phyloP scores from a whole-genome alignment of 2,329 filamentous ascomycete genomes.

The Cordyceps javanica region DNA sequence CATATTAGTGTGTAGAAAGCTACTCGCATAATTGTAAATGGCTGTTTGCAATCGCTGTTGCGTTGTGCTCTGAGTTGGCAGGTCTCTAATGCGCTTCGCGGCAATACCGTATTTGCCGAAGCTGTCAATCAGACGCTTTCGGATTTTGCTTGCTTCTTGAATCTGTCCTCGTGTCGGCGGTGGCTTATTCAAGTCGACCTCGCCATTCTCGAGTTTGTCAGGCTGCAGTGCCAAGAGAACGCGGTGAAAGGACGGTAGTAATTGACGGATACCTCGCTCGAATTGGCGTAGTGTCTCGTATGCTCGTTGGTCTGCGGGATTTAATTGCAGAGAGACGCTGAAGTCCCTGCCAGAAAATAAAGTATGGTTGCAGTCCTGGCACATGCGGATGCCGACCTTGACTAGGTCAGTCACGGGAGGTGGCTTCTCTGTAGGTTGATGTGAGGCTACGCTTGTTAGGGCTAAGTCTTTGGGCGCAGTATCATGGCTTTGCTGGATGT shows the following conservation, averaged over 20 bases:
- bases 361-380: conserved; percentile 70
- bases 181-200: conserved; percentile 32
- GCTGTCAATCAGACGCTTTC: conserved; percentile 82
- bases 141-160: conserved; percentile 78
- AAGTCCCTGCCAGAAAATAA: conserved; percentile 69
- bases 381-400: conserved; percentile 81
- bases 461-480: background rate
- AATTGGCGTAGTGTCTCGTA: conserved; percentile 84
- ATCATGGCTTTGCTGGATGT: background rate
- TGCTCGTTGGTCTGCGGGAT: conserved; percentile 68
- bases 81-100: conserved; percentile 72
- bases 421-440: conserved; percentile 39
- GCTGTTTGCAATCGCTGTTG: conserved; percentile 73
- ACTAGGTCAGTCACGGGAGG: conserved; percentile 41
- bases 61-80: conserved; percentile 64
- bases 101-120: conserved; percentile 84
- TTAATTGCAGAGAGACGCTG: conserved; percentile 57
- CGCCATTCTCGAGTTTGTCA: conserved; percentile 32
- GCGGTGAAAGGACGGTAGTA: conserved; percentile 80
- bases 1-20: conserved; percentile 86
- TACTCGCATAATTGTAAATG: conserved; percentile 74
- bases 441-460: conserved; percentile 22
- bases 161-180: conserved; percentile 60
- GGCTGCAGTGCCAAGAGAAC: conserved; percentile 65
- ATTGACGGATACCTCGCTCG: conserved; percentile 74